Evolutionary conservation across 202 grass and related monocot species (phyloP), one percentile per base, ranked within the genome.

Genomic region (Schoenoplectus triqueter): DNA sequence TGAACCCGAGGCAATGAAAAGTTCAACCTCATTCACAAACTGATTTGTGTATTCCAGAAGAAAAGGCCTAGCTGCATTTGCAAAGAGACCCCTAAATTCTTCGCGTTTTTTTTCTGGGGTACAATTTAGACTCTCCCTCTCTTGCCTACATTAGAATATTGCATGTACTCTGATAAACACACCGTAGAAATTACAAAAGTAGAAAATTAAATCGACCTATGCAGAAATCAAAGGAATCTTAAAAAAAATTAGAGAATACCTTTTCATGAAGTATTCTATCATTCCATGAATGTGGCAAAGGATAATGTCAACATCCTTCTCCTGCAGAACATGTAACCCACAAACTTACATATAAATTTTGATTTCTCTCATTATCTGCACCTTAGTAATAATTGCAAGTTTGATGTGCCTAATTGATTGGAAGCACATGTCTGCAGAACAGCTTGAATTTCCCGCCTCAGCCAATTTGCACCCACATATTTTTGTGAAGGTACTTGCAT

Each of bases 401-500:
- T 19, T 54, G 10, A 46, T 10, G 10, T 71, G 17, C 41, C 8
- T 48, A 75, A 74, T 75, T 61, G 52, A 84, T 52, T 20, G 17
- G 0, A 10, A 83, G 64, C 17, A 20, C 62, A 50, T 87, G 94
- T 93, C 88, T 87, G 90, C 42, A 84, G 91, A 71, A 98, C 81
- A 82, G 90, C 88, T 84, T 98, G 91, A 88, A 98, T 85, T 91
- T 98, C 96, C 49, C 82, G 71, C 85, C 81, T 91, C 15, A 98
- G 18, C 96, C 96, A 98, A 67, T 86, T 88, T 95, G 82, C 86
- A 95, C 74, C 93, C 91, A 94, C 48, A 42, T 86, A 15, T 95
- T 95, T 86, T 87, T 95, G 42, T 88, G 82, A 4, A 95, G 84
- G 84, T 91, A 95, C 56, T 84, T 89, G 0, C 64, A 15, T 49